Conservation (phyloP, 768 basidiomycete species). For the Artomyces pyxidatus region DNA sequence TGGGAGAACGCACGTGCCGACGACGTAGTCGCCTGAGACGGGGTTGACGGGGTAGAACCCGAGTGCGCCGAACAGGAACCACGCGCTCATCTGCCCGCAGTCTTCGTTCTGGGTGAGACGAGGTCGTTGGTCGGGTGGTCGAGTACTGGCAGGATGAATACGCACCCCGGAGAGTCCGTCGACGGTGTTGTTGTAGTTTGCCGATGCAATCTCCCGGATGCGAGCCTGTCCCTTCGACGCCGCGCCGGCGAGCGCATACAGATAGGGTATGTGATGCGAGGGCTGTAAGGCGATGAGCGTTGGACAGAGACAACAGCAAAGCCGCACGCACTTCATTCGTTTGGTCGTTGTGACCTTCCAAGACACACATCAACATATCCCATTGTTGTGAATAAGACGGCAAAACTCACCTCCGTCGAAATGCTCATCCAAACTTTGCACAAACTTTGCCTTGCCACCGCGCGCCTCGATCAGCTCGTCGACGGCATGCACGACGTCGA, state of each 20-base stretch:
- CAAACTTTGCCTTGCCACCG: conserved; percentile 60
- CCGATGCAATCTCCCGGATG: conserved; percentile 56
- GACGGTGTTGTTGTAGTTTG: conserved; percentile 60
- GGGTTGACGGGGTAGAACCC: conserved; percentile 86
- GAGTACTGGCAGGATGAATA: not conserved
- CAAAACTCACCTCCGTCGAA: conserved; percentile 35
- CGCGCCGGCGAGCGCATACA: conserved; percentile 66
- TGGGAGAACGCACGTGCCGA: conserved; percentile 55
- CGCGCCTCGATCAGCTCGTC: conserved; percentile 50
- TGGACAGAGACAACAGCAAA: not conserved
- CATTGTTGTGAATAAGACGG: not conserved
- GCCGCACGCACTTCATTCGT: conserved; percentile 58
- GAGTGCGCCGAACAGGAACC: conserved; percentile 77
- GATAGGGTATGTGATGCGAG: conserved; percentile 80
- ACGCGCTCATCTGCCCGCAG: conserved; percentile 87
- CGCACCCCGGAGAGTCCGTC: conserved; percentile 66
- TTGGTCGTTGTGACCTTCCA: conserved; percentile 73
- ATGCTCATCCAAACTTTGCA: conserved; percentile 55
- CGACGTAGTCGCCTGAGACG: conserved; percentile 63
- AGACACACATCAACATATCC: conserved; percentile 4
- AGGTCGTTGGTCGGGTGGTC: not conserved
- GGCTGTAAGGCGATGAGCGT: conserved; percentile 35
- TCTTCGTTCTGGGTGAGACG: conserved; percentile 65
- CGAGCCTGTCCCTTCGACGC: conserved; percentile 64
- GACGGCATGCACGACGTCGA: conserved; percentile 69